These are phyloP conservation scores for Mollisiaceae sp. DNA, from an alignment of 2,329 filamentous ascomycete species.

Conservation along the genomic window DNA sequence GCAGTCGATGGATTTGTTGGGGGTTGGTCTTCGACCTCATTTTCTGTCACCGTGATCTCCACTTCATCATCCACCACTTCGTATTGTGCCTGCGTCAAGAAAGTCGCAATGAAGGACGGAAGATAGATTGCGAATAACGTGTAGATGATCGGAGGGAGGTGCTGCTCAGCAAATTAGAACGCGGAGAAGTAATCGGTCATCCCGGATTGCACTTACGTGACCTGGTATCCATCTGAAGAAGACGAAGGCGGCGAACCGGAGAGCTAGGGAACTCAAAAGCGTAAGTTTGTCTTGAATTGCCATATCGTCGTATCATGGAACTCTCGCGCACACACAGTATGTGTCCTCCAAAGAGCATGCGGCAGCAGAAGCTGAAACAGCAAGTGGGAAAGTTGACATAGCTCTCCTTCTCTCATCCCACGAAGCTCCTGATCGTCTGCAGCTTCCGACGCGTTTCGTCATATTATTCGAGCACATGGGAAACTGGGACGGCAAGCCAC, in stretches of 20 bases:
- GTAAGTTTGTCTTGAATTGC: slow-evolving; percentile 39
- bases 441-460: slow-evolving; percentile 18
- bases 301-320: slow-evolving; percentile 9
- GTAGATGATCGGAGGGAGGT: slow-evolving; percentile 54
- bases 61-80: slow-evolving; percentile 63
- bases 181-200: neutral
- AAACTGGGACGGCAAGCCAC: neutral
- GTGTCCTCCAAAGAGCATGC: neutral
- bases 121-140: slow-evolving; percentile 70
- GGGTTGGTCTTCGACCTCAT: slow-evolving; percentile 45
- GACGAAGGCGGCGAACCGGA: slow-evolving; percentile 57
- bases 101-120: slow-evolving; percentile 65
- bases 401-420: neutral
- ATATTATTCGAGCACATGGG: slow-evolving; percentile 1
- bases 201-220: slow-evolving; percentile 38
- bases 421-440: neutral
- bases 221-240: slow-evolving; percentile 62
- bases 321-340: neutral
- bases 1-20: slow-evolving; percentile 33
- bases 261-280: slow-evolving; percentile 51
- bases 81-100: slow-evolving; percentile 60
- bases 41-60: slow-evolving; percentile 59
- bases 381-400: slow-evolving; percentile 9
- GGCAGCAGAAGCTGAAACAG: slow-evolving; percentile 5
- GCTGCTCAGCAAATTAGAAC: slow-evolving; percentile 28